A percentile compares a stretch with the other conserved stretches of the same genome.
Evolutionary conservation across 306 rosid species (phyloP).

Genomic region (Cucurbita ficifolia): DNA sequence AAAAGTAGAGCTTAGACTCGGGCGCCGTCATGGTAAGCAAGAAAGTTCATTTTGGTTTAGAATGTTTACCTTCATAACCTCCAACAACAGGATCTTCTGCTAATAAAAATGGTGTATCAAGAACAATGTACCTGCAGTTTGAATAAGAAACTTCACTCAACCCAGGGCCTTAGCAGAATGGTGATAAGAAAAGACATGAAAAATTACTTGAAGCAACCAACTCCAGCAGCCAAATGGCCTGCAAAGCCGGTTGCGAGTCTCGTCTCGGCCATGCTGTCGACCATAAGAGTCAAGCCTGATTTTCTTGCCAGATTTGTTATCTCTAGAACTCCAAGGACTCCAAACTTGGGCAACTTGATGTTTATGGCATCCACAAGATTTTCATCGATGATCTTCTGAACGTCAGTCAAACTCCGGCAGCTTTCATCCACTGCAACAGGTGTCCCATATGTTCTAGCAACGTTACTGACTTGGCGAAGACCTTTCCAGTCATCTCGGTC

Average conservation of each 20-base stretch:
- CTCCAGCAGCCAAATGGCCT: conserved; percentile 18
- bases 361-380: conserved; percentile 11
- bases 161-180: background rate
- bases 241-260: conserved; percentile 16
- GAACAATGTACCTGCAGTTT: conserved; percentile 10
- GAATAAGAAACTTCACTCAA: background rate
- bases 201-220: conserved; percentile 18
- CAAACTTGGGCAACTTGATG: conserved; percentile 13
- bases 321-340: conserved; percentile 9
- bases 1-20: background rate
- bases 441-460: conserved; percentile 11
- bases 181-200: background rate
- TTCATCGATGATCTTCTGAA: background rate
- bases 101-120: conserved; percentile 8
- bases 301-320: conserved; percentile 1
- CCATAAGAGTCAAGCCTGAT: conserved; percentile 9
- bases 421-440: conserved; percentile 13
- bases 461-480: background rate
- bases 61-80: conserved; percentile 14
- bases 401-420: conserved; percentile 2
- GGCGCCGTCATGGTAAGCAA: background rate
- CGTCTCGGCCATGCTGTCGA: conserved; percentile 16
- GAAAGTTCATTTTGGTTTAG: background rate
- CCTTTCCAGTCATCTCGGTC: conserved; percentile 15
- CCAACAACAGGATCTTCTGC: conserved; percentile 17